phyloP scores from a whole-genome alignment of 148 eudicot genomes.

The Chenopodium berlandieri region DNA sequence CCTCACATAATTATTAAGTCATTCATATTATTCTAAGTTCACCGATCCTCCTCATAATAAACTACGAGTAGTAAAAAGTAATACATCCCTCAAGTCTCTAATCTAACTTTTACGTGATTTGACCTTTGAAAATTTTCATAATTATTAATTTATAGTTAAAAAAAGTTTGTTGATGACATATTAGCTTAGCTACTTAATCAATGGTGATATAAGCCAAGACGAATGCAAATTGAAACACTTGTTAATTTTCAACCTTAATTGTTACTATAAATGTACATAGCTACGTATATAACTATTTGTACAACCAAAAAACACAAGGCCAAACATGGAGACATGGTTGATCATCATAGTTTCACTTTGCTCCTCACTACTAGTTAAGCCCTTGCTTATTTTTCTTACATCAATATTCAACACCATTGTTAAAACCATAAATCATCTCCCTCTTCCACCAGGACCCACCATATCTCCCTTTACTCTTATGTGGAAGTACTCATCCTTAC shows the following conservation, averaged over 20 bases:
- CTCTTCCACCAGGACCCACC: constrained; percentile 14
- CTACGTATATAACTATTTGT: background rate
- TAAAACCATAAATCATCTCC: background rate
- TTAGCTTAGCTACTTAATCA: background rate
- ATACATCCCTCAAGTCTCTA: too few species aligned
- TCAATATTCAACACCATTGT: too few species aligned
- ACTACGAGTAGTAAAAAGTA: too few species aligned
- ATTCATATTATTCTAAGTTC: too few species aligned
- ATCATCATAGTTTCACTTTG: constrained; percentile 1
- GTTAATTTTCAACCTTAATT: background rate
- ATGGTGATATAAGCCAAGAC: background rate
- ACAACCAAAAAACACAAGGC: background rate
- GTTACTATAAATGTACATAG: background rate
- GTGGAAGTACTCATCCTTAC: constrained; percentile 17
- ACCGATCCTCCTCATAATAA: too few species aligned
- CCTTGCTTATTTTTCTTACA: background rate
- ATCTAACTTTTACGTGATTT: too few species aligned
- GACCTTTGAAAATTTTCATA: too few species aligned
- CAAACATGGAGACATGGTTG: constrained; percentile 14
- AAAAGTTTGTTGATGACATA: background rate
- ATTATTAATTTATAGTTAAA: background rate
- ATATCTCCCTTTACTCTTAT: constrained; percentile 10
- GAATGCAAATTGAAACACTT: background rate
- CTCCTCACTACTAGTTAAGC: background rate
- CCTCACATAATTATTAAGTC: too few species aligned